Conservation (phyloP, 2,329 filamentous ascomycete species). For the Arthrinium phaeospermum region DNA sequence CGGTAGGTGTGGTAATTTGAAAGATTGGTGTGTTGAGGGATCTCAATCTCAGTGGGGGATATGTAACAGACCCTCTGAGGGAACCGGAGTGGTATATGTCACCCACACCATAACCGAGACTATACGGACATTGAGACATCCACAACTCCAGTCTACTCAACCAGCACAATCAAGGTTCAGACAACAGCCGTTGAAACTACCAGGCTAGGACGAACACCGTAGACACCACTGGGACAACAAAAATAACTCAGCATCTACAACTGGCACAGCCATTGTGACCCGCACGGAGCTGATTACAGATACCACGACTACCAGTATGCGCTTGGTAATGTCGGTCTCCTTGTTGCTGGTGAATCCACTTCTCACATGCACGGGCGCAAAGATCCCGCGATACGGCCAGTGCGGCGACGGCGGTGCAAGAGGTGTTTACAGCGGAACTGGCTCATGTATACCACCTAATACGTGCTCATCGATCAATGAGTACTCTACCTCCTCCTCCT, state of each 20-base stretch:
- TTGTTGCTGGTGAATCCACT: not conserved
- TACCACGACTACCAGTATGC: not conserved
- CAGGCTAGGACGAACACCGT: not conserved
- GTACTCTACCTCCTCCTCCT: not conserved
- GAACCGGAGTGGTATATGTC: not conserved
- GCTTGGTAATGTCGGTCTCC: not conserved
- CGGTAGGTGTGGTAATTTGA: not conserved
- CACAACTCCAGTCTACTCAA: not conserved
- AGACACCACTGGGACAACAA: not conserved
- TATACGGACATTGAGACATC: not conserved
- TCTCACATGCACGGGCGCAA: not conserved
- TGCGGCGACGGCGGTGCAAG: not conserved
- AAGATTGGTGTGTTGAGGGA: not conserved
- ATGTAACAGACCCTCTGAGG: not conserved
- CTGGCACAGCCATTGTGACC: not conserved
- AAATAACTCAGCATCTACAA: not conserved
- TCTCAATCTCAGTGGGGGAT: not conserved
- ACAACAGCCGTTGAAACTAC: not conserved
- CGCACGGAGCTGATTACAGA: not conserved
- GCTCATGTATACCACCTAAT: not conserved
- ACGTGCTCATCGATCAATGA: not conserved
- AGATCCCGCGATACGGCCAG: not conserved
- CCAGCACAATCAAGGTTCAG: not conserved
- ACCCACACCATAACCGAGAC: not conserved
- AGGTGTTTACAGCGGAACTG: not conserved